A percentile compares a stretch with the other conserved stretches of the same genome.
These are phyloP conservation scores for Pistacia vera DNA, from an alignment of 345 rosid genomes.

Conservation along the genomic window DNA sequence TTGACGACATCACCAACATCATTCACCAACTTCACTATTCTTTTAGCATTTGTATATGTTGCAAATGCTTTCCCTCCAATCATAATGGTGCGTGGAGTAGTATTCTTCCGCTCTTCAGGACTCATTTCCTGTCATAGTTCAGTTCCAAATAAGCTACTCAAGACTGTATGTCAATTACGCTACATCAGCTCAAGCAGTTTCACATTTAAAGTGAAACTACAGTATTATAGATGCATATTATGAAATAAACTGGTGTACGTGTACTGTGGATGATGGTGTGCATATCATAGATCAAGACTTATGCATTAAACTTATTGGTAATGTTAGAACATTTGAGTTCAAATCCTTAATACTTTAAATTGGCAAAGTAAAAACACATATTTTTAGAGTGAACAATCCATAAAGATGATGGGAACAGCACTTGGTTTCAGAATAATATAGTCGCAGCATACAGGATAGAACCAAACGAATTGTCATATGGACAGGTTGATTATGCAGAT, in stretches of 20 bases:
- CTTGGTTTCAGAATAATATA: neutral
- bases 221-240: neutral
- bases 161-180: conserved; percentile 2
- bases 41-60: conserved; percentile 93
- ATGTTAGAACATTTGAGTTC: neutral
- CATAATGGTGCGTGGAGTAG: conserved; percentile 90
- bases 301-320: neutral
- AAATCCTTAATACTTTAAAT: conserved; percentile 1
- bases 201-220: neutral
- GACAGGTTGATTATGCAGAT: neutral
- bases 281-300: neutral
- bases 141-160: conserved; percentile 21
- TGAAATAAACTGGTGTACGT: neutral
- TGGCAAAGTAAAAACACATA: neutral
- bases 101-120: conserved; percentile 76
- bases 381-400: neutral
- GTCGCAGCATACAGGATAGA: neutral
- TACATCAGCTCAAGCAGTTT: neutral
- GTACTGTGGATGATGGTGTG: neutral
- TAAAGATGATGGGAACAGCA: neutral
- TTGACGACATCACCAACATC: conserved; percentile 93
- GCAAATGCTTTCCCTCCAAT: conserved; percentile 99
- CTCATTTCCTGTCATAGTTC: conserved; percentile 73
- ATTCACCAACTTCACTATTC: conserved; percentile 91
- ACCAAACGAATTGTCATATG: neutral